Percentiles rank a stretch among this genome's conserved stretches.
Conservation (phyloP, 805 yeast species). For the Saccharomycopsis javanensis region DNA sequence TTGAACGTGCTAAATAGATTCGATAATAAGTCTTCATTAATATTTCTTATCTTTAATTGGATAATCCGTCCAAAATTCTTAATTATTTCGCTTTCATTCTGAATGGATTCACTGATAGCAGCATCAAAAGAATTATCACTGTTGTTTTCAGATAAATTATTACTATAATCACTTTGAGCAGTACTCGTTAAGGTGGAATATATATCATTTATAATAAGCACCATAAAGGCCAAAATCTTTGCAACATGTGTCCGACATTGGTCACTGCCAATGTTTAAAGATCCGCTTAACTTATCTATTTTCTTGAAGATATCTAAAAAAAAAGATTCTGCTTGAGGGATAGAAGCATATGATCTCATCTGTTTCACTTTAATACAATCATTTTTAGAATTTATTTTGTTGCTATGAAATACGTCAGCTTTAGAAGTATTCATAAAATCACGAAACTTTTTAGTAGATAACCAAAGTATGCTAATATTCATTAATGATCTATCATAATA, state of each 20-base stretch:
- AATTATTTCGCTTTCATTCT: neutral
- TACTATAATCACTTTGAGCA: no score
- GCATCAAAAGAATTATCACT: neutral
- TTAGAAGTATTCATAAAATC: neutral
- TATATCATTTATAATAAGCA: neutral
- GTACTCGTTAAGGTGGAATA: neutral
- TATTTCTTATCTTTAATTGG: neutral
- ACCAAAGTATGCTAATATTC: slow-evolving; percentile 6
- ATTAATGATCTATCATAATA: slow-evolving; percentile 2
- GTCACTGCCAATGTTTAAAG: neutral
- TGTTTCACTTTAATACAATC: neutral
- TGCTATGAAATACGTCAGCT: neutral
- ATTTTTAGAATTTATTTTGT: neutral
- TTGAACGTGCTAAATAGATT: neutral
- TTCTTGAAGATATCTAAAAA: neutral
- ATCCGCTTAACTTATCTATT: neutral
- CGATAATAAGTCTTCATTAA: neutral
- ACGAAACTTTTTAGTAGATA: neutral
- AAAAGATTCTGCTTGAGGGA: neutral
- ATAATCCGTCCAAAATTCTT: neutral
- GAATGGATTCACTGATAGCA: neutral
- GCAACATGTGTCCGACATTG: neutral
- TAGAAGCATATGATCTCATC: neutral
- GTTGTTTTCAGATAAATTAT: neutral
- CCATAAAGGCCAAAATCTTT: neutral